phyloP scores from a whole-genome alignment of 2,329 filamentous ascomycete species.

The Xylaria polymorpha region DNA sequence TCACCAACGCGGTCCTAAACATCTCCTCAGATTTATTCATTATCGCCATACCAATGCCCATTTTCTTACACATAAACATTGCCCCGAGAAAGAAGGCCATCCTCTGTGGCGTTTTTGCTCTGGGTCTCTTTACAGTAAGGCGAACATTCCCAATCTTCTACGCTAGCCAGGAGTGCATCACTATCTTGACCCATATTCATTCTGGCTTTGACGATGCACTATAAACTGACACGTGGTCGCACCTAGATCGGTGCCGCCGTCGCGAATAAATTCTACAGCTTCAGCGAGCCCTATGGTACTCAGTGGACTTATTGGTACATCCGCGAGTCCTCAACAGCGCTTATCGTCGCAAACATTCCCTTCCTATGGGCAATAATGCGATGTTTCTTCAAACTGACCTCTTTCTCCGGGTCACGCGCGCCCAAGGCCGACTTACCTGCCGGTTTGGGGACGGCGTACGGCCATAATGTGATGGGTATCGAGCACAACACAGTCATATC shows the following conservation, averaged over 20 bases:
- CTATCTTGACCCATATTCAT: not conserved
- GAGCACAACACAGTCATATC: slow-evolving; percentile 35
- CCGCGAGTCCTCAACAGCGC: slow-evolving; percentile 59
- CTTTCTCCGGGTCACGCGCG: slow-evolving; percentile 49
- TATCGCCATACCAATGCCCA: slow-evolving; percentile 66
- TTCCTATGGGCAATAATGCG: slow-evolving; percentile 58
- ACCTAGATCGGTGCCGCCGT: slow-evolving; percentile 61
- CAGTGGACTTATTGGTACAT: slow-evolving; percentile 60
- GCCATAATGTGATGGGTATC: slow-evolving; percentile 33
- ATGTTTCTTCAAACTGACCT: slow-evolving; percentile 52
- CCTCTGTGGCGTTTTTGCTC: slow-evolving; percentile 59
- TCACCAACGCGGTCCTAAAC: slow-evolving; percentile 69
- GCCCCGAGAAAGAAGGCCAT: slow-evolving; percentile 64
- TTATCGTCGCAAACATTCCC: slow-evolving; percentile 58
- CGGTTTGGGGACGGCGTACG: slow-evolving; percentile 42
- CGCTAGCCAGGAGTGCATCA: not conserved
- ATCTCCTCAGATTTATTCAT: slow-evolving; percentile 70
- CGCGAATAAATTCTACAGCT: slow-evolving; percentile 60
- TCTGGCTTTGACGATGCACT: not conserved
- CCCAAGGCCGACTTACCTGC: slow-evolving; percentile 42
- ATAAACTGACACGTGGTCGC: slow-evolving; percentile 3
- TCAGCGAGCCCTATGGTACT: slow-evolving; percentile 53
- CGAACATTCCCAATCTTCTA: not conserved
- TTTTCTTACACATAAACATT: slow-evolving; percentile 63
- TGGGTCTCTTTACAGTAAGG: slow-evolving; percentile 61